Evolutionary conservation across 1,284 basidiomycete genomes (phyloP), one percentile per base, ranked within the genome.

Genomic region (Trichosporon sp.): DNA sequence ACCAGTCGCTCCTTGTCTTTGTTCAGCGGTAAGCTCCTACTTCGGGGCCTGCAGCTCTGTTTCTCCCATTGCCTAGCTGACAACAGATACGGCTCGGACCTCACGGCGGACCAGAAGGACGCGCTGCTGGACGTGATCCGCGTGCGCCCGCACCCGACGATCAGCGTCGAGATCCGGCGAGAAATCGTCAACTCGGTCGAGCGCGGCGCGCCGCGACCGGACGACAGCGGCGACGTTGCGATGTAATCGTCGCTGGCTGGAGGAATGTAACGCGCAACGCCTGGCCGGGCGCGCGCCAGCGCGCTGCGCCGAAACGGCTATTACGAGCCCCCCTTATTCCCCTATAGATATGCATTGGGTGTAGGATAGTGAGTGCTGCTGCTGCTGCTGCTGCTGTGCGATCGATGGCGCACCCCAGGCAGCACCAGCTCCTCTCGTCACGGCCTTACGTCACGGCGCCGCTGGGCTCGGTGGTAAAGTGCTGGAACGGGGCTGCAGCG

Each of bases 51-150:
- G 18, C 31, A n/a, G 27, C 15, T n/a, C n/a, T 56, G 15, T 65
- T 4, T 42, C 13, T 13, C 25, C 29, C n/a, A 35, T 8, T 42
- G 2, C 35, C 60, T 23, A 47, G 65, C 53, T 64, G 42, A 66
- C 44, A 7, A n/a, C 29, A 95, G 94, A 76, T 99, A 99, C 83
- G 92, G 93, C 38, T 90, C 92, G n/a, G 96, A 99, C 83, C 82
- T 99, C 74, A 98, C 97, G 0, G 92, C 92, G 0, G 96, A 99
- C 81, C 97, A 99, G 81, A 99, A 98, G 82, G 93, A 97, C 77
- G 95, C 96, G 0, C 85, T 99, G n/a, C 84, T 98, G 67, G 97
- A 99, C 77, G 92, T 98, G 51, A 87, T 97, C 66, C 88, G 95
- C 35, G 91, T 89, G 2, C 91, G 93, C 65, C 89, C 90, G 11